A percentile compares a stretch with the other conserved stretches of the same genome.
Conservation (phyloP, 495 filamentous ascomycete species). For the Platismatia glauca region DNA sequence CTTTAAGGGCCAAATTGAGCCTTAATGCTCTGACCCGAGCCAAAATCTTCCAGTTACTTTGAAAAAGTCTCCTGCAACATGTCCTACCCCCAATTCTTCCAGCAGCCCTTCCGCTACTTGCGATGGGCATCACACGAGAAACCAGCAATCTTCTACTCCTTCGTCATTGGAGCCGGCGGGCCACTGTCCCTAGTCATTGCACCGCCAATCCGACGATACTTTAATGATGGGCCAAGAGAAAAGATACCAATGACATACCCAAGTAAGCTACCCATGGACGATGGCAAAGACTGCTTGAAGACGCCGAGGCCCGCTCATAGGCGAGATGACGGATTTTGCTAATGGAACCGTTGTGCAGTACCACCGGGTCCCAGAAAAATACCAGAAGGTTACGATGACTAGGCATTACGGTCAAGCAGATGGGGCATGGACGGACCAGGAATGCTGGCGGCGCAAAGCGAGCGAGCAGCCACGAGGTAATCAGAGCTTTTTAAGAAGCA, state of each 20-base stretch:
- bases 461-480: background rate
- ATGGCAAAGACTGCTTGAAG: background rate
- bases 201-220: slow-evolving; percentile 55
- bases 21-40: background rate
- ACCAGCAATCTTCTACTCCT: slow-evolving; percentile 81
- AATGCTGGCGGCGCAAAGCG: background rate
- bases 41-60: background rate
- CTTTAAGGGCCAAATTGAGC: background rate
- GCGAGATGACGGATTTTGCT: background rate
- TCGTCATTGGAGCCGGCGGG: slow-evolving; percentile 60
- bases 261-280: slow-evolving; percentile 44
- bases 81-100: slow-evolving; percentile 73
- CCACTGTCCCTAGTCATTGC: slow-evolving; percentile 58
- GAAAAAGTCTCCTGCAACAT: slow-evolving; percentile 32
- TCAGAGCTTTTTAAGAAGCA: background rate
- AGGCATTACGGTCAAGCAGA: background rate
- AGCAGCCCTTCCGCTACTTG: slow-evolving; percentile 67
- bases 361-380: slow-evolving; percentile 64
- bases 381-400: slow-evolving; percentile 70
- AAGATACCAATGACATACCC: slow-evolving; percentile 85
- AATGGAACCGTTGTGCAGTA: slow-evolving; percentile 41
- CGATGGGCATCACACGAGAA: slow-evolving; percentile 79
- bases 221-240: slow-evolving; percentile 63
- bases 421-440: background rate
- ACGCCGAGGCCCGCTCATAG: background rate